These are phyloP conservation scores for Aegle marmelos DNA, from an alignment of 345 rosid genomes.

Conservation along the genomic window DNA sequence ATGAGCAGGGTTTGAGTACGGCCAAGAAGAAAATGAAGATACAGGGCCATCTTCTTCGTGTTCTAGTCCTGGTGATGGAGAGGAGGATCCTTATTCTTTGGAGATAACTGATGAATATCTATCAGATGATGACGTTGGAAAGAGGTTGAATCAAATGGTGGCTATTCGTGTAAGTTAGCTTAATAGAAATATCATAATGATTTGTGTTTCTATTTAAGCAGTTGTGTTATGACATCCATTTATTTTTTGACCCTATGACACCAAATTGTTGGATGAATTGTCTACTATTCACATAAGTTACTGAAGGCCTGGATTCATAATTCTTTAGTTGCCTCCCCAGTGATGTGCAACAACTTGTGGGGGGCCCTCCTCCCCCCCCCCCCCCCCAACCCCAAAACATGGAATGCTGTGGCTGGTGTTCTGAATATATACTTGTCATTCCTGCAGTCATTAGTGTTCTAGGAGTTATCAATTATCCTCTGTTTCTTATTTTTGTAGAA, in stretches of 20 bases:
- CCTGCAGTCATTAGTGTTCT: background rate
- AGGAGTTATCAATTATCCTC: background rate
- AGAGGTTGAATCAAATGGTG: slow-evolving; percentile 77
- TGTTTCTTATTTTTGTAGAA: background rate
- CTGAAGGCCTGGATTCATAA: background rate
- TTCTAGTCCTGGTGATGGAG: slow-evolving; percentile 60
- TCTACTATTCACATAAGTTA: background rate
- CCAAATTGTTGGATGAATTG: background rate
- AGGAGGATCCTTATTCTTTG: slow-evolving; percentile 57
- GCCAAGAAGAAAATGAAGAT: slow-evolving; percentile 54
- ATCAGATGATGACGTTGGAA: slow-evolving; percentile 68
- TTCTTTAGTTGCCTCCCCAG: background rate
- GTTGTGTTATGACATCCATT: background rate
- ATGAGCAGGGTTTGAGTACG: slow-evolving; percentile 50
- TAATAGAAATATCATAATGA: background rate
- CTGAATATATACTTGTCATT: background rate
- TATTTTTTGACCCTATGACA: background rate
- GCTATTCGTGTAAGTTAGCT: slow-evolving; percentile 65
- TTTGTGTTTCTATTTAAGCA: background rate
- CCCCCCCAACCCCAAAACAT: too few relatives aligned
- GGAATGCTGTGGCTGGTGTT: background rate
- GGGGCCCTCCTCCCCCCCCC: too few relatives aligned
- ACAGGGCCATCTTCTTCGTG: slow-evolving; percentile 47
- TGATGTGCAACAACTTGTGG: background rate
- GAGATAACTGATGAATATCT: slow-evolving; percentile 54